phyloP scores from a whole-genome alignment of 306 rosid species.

The Mimosa pudica region DNA sequence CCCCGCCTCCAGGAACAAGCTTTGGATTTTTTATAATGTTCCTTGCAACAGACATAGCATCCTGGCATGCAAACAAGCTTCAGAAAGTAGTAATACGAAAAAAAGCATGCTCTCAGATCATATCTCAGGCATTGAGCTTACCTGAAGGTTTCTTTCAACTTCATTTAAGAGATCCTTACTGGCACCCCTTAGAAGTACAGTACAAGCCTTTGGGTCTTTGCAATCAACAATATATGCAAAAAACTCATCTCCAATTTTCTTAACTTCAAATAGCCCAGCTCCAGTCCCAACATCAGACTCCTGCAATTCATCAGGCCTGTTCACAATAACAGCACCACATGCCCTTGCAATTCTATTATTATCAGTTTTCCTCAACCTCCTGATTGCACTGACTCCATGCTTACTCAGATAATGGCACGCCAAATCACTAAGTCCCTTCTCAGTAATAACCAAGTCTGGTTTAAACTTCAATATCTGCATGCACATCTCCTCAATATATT shows the following conservation, averaged over 20 bases:
- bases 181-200: slow-evolving; percentile 79
- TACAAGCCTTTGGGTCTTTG: slow-evolving; percentile 85
- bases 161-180: slow-evolving; percentile 84
- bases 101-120: slow-evolving; percentile 9
- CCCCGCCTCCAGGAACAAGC: slow-evolving; percentile 95
- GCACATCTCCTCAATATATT: slow-evolving; percentile 77
- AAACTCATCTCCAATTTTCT: slow-evolving; percentile 81
- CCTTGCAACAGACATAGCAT: slow-evolving; percentile 82
- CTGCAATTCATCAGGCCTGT: slow-evolving; percentile 83
- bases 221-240: slow-evolving; percentile 77
- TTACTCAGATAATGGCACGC: slow-evolving; percentile 83
- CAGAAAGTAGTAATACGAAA: slow-evolving; percentile 24
- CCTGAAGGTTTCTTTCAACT: slow-evolving; percentile 87
- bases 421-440: slow-evolving; percentile 89
- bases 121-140: slow-evolving; percentile 32
- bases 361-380: slow-evolving; percentile 84
- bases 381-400: slow-evolving; percentile 82
- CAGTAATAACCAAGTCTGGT: slow-evolving; percentile 84
- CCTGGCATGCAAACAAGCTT: slow-evolving; percentile 49
- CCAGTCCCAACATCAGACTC: slow-evolving; percentile 87
- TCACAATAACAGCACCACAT: slow-evolving; percentile 86
- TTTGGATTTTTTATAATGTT: slow-evolving; percentile 77
- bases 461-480: slow-evolving; percentile 79
- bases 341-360: slow-evolving; percentile 89
- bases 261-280: slow-evolving; percentile 80